phyloP scores from a whole-genome alignment of 176 grass and related monocot species.

The Tillandsia leiboldiana region DNA sequence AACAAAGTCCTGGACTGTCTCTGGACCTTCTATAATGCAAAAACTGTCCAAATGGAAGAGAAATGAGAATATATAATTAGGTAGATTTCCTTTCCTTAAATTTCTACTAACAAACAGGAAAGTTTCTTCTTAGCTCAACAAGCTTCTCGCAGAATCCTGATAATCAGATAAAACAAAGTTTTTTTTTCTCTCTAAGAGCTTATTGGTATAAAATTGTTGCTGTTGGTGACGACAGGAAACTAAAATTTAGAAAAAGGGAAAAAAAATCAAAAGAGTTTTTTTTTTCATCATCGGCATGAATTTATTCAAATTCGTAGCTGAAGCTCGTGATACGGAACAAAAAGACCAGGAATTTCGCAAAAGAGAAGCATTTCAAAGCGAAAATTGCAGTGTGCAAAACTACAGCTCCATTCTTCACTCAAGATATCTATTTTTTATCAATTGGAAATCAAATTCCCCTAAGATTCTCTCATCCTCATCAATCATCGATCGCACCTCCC shows the following conservation, averaged over 20 bases:
- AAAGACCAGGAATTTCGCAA: neutral
- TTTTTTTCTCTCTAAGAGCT: too few species aligned
- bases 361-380: neutral
- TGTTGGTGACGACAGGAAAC: too few species aligned
- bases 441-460: neutral
- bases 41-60: conserved; percentile 38
- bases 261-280: too few species aligned
- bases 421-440: neutral
- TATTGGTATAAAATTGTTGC: too few species aligned
- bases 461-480: neutral
- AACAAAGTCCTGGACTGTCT: conserved; percentile 69
- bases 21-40: conserved; percentile 95
- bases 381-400: neutral
- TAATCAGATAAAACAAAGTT: too few species aligned
- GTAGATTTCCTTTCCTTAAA: neutral
- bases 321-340: too few species aligned
- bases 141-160: too few species aligned
- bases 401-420: neutral
- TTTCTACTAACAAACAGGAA: neutral
- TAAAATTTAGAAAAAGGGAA: too few species aligned
- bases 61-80: neutral
- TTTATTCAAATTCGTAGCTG: too few species aligned
- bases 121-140: neutral
- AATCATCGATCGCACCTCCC: neutral
- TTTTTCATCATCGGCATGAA: too few species aligned